Percentiles rank a stretch among this genome's conserved stretches.
Conservation (phyloP, 768 basidiomycete species). For the Leccinum subgranulosum region DNA sequence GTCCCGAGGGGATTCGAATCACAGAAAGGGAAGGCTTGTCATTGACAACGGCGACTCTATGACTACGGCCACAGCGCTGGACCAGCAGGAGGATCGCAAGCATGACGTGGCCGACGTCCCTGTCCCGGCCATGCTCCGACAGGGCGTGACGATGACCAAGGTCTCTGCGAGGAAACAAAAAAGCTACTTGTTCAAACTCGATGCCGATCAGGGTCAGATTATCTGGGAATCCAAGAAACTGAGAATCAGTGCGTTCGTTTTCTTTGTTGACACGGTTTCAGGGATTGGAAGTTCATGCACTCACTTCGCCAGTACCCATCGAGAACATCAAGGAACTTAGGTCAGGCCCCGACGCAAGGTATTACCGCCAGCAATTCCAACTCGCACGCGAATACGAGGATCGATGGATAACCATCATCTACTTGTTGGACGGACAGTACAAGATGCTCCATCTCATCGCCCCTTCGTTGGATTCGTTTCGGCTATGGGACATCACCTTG, state of each 20-base stretch:
- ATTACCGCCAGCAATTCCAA: slow-evolving; percentile 70
- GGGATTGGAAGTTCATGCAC: too few species aligned
- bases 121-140: slow-evolving; percentile 56
- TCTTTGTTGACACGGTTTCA: neutral
- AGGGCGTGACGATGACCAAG: slow-evolving; percentile 77
- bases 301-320: slow-evolving; percentile 60
- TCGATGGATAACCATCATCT: slow-evolving; percentile 84
- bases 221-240: slow-evolving; percentile 72
- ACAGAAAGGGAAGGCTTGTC: too few species aligned
- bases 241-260: slow-evolving; percentile 51
- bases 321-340: slow-evolving; percentile 88
- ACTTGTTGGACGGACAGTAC: slow-evolving; percentile 71
- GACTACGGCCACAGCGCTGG: slow-evolving; percentile 2
- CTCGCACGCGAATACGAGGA: slow-evolving; percentile 58
- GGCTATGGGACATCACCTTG: slow-evolving; percentile 63
- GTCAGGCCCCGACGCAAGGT: slow-evolving; percentile 62
- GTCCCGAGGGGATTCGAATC: too few species aligned
- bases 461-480: slow-evolving; percentile 56
- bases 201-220: slow-evolving; percentile 79
- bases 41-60: neutral
- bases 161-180: slow-evolving; percentile 78
- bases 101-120: slow-evolving; percentile 36
- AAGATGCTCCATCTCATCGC: slow-evolving; percentile 88
- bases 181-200: slow-evolving; percentile 64
- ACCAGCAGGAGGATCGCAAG: slow-evolving; percentile 1